Evolutionary conservation across 257 asterid species (phyloP).

Genomic region (Paulownia fortunei): DNA sequence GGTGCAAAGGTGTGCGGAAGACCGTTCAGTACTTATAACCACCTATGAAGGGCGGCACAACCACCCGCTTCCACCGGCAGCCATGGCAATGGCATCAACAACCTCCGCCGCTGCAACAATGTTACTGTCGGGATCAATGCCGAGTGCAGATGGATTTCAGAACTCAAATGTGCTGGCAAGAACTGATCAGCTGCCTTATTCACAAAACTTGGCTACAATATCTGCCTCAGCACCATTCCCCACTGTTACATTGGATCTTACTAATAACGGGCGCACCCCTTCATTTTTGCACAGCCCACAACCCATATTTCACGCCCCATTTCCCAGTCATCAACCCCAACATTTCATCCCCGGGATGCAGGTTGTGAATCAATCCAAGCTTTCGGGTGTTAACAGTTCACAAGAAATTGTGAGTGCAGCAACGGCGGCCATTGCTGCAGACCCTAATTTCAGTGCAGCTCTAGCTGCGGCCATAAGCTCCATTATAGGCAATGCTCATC

Average conservation of each 20-base stretch:
- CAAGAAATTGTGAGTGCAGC: slow-evolving; percentile 42
- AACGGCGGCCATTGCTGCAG: slow-evolving; percentile 41
- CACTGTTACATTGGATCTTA: slow-evolving; percentile 53
- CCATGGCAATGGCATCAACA: slow-evolving; percentile 56
- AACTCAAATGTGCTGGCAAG: slow-evolving; percentile 24
- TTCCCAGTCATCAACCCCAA: background rate
- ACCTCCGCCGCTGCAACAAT: slow-evolving; percentile 51
- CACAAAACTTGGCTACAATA: slow-evolving; percentile 42
- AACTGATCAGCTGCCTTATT: slow-evolving; percentile 26
- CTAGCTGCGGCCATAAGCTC: slow-evolving; percentile 47
- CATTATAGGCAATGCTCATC: slow-evolving; percentile 39
- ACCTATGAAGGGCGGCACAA: slow-evolving; percentile 59
- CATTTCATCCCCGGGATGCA: background rate
- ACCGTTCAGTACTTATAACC: slow-evolving; percentile 42
- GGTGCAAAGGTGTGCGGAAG: slow-evolving; percentile 58
- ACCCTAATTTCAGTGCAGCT: slow-evolving; percentile 50
- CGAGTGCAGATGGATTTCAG: slow-evolving; percentile 36
- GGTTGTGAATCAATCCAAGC: slow-evolving; percentile 12
- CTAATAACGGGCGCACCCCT: slow-evolving; percentile 3
- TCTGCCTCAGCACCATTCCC: slow-evolving; percentile 65
- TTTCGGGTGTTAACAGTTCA: slow-evolving; percentile 14
- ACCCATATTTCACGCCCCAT: background rate
- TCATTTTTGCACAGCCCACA: background rate
- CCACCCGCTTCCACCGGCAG: slow-evolving; percentile 61
- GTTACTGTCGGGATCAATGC: slow-evolving; percentile 49